Conservation (phyloP, 495 filamentous ascomycete species). For the Physcia stellaris region DNA sequence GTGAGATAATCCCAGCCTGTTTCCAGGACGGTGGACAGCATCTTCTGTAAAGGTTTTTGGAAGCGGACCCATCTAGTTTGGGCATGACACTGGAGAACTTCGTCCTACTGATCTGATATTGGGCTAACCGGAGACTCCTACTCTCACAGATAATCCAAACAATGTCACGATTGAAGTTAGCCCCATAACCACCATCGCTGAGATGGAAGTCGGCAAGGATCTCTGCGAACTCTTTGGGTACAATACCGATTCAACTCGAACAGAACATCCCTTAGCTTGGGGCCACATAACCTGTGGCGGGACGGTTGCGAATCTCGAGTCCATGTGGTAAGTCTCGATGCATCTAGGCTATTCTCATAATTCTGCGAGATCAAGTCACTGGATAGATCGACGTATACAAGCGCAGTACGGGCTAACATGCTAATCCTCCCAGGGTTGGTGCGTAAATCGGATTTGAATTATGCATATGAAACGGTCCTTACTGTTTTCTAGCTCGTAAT, state of each 20-base stretch:
- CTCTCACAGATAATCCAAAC: conserved; percentile 38
- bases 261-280: conserved; percentile 18
- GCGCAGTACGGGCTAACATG: too few relatives aligned
- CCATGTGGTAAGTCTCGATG: conserved; percentile 24
- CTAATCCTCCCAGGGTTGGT: conserved; percentile 2
- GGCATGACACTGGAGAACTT: too few relatives aligned
- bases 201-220: conserved; percentile 29
- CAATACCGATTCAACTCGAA: conserved; percentile 15
- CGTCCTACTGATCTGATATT: too few relatives aligned
- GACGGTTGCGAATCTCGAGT: conserved; percentile 33
- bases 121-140: too few relatives aligned
- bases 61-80: too few relatives aligned
- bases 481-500: conserved; percentile 23
- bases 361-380: too few relatives aligned
- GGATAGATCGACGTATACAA: too few relatives aligned
- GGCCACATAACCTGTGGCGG: conserved; percentile 32
- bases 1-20: too few relatives aligned
- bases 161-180: conserved; percentile 33
- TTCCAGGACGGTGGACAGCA: too few relatives aligned
- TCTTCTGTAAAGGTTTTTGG: too few relatives aligned
- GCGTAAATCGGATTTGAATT: background rate
- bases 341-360: too few relatives aligned
- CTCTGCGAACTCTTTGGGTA: conserved; percentile 33
- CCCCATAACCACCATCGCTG: conserved; percentile 26
- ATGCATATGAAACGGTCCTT: background rate